Conservation (phyloP, 1,284 basidiomycete species). For the Marasmius sp. region DNA sequence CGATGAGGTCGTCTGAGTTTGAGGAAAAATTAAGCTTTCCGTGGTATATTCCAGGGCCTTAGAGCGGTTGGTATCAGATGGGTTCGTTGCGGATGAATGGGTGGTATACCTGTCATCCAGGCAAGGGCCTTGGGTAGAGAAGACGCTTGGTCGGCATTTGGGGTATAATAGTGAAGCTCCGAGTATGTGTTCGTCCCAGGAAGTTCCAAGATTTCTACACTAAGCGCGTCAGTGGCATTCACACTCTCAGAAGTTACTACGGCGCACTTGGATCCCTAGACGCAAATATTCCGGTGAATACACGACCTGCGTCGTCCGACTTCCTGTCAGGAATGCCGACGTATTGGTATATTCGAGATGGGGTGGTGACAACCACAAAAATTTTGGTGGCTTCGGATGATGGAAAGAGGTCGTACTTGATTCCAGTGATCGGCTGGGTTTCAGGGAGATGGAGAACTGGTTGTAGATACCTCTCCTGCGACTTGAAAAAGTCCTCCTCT, state of each 20-base stretch:
- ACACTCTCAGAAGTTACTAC: conserved; percentile 14
- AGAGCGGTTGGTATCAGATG: conserved; percentile 1
- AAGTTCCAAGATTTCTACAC: conserved; percentile 80
- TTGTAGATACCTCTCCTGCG: conserved; percentile 80
- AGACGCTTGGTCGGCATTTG: conserved; percentile 65
- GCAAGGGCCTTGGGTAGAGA: conserved; percentile 72
- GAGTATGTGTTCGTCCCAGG: conserved; percentile 75
- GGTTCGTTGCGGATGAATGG: background rate
- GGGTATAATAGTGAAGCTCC: conserved; percentile 76
- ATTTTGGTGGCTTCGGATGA: conserved; percentile 58
- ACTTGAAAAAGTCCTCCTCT: conserved; percentile 91
- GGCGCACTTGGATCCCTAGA: conserved; percentile 79
- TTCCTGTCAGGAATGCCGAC: conserved; percentile 67
- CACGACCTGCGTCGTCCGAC: conserved; percentile 73
- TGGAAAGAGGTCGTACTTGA: conserved; percentile 79
- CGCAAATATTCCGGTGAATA: conserved; percentile 75
- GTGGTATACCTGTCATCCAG: conserved; percentile 79
- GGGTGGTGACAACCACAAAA: conserved; percentile 83
- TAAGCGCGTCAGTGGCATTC: background rate
- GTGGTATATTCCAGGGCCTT: conserved; percentile 85
- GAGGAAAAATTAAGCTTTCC: conserved; percentile 71
- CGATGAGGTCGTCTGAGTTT: conserved; percentile 74
- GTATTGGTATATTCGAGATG: conserved; percentile 91
- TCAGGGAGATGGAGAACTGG: conserved; percentile 80
- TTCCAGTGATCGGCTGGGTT: conserved; percentile 75